Evolutionary conservation across 495 filamentous ascomycete genomes (phyloP), one percentile per base, ranked within the genome.

Genomic region (Penicillium odoratum): DNA sequence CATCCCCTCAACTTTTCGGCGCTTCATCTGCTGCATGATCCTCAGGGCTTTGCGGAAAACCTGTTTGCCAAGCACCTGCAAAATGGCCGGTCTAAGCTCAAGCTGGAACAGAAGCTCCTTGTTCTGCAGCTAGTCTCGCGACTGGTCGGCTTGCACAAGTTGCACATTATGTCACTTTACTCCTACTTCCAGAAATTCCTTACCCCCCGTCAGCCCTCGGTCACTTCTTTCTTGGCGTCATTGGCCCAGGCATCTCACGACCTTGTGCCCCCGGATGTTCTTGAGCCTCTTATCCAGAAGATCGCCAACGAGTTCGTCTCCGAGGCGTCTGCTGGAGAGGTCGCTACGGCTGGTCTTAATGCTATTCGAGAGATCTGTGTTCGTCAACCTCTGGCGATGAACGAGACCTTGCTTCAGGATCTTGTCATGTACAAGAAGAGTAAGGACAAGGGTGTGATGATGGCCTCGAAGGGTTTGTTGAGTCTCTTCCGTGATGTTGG

Each of bases 261-360:
- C 59, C 79, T 97, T 33, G 92, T 98, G 11, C 94, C 94, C 3
- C 95, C 95, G 1, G 94, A 99, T 76, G 88, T 86, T 5, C 82
- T 99, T 18, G 93, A 97, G 73, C 92, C 94, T 1, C 75, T 99
- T 25, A 74, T 99, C 15, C 87, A 90, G 69, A 98, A 97, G 77
- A 97, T 99, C 59, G 93, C 94, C 38, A 96, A 97, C 55, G 92
- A 97, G 73, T 99, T 99, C 67, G 93, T 99, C 7, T 96, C 91
- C 0, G 94, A 99, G 70, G 94, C 92, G 13, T 89, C 91, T 0
- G 92, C 93, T 6, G 79, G 89, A 15, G 91, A 97, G 74, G 91
- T 98, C 43, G 92, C 90, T 30, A 87, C 93, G 7, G 93, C 94
- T 43, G 94, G 94, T 64, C 82, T 98, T 54, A 99, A 97, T 67